Base-by-base conservation (phyloP, 345 rosid species). In the Citrus maxima region DNA sequence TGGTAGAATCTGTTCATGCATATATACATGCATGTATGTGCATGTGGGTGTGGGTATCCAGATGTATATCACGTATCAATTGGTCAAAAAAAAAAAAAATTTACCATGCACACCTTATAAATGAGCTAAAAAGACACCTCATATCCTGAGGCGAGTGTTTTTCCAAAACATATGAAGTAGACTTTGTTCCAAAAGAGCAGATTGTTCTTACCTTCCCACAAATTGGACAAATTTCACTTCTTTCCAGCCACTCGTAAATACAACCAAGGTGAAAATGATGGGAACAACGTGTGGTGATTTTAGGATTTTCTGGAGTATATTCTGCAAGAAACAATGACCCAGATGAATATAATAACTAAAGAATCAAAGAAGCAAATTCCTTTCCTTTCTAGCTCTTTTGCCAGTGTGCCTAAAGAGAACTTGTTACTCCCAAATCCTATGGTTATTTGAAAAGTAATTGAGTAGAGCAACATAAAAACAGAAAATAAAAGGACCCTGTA, bases 201-300 rank as follows among this genome's bases (percentile, higher is more conserved):
- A 55, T 46, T 58, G 71, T 27, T 25, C 25, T 14, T 79, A 89
- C 94, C 92, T 89, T 85, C 82, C 94, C 94, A 82, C 94, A 90
- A 67, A 90, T 78, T n/a, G 94, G 94, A 83, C 94, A 90, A 25
- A 77, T 89, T 75, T 89, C 94, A 74, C 94, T 90, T 81, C 94
- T 90, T 85, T 90, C 94, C 94, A 90, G 80, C 94, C 94, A 90
- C 46, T 90, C 94, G 58, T 90, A 90, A 73, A 90, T 90, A 79
- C 94, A 90, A 74, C 94, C 92, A 25, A 90, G 90, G 81, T 90
- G 94, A 82, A 87, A 90, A 83, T 90, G 92, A 82, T 90, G 94
- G 21, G 92, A 81, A 80, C 94, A 90, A 62, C 71, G 74, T 21
- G 92, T 82, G 9, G 80, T 83, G 61, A 90, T 89, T 82, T 89